Percentiles rank a stretch among this genome's conserved stretches.
phyloP scores from a whole-genome alignment of 163 green algal species.

The Scenedesmus sp. region DNA sequence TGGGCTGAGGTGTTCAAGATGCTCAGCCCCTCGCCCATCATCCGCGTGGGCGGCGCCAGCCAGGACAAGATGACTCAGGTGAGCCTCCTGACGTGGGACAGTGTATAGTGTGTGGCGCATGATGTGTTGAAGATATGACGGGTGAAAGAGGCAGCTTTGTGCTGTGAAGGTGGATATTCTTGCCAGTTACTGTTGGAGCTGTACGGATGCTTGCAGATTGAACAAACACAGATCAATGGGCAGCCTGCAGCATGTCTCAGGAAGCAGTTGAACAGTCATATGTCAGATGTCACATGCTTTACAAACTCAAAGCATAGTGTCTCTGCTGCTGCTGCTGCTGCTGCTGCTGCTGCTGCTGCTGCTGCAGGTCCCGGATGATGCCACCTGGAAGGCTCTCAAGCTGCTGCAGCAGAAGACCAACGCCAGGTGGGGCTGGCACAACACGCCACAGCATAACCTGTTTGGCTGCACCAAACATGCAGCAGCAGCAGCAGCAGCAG shows the following conservation, averaged over 20 bases:
- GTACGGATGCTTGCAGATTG: too few species aligned
- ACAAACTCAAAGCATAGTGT: too few species aligned
- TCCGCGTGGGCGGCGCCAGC: slow-evolving; percentile 39
- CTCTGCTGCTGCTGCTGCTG: too few species aligned
- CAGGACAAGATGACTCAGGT: slow-evolving; percentile 43
- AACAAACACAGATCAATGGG: too few species aligned
- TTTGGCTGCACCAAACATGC: not conserved
- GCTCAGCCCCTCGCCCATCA: slow-evolving; percentile 21
- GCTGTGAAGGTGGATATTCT: too few species aligned
- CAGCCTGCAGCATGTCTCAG: too few species aligned
- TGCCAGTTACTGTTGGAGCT: too few species aligned
- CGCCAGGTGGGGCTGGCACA: not conserved
- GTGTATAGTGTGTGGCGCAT: not conserved
- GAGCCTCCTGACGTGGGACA: not conserved
- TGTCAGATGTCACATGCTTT: too few species aligned
- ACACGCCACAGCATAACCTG: not conserved
- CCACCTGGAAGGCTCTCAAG: slow-evolving; percentile 17
- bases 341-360: not conserved
- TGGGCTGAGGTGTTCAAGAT: slow-evolving; percentile 31
- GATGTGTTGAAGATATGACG: not conserved
- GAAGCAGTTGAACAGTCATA: too few species aligned
- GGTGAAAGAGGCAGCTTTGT: not conserved
- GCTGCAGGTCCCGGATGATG: not conserved
- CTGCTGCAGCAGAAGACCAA: not conserved
- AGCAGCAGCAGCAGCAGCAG: not conserved